Evolutionary conservation across 257 asterid genomes (phyloP).

Genomic region (Nicotiana sylvestris): DNA sequence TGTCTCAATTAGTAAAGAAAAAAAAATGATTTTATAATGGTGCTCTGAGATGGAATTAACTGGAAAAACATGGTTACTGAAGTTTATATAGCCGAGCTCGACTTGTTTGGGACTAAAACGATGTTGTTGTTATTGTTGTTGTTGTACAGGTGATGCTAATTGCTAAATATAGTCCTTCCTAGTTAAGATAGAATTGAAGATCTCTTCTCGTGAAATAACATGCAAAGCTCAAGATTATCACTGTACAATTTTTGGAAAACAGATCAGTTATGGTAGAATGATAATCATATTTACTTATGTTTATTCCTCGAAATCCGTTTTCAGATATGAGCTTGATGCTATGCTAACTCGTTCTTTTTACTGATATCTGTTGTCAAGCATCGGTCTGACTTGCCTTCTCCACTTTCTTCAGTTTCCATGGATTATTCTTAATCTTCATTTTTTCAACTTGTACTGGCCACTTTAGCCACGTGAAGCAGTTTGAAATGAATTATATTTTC

Average conservation of each 20-base stretch:
- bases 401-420: background rate
- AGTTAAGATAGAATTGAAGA: constrained; percentile 3
- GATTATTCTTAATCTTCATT: background rate
- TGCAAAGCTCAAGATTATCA: background rate
- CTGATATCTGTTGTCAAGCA: background rate
- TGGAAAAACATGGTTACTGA: background rate
- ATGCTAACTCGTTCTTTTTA: background rate
- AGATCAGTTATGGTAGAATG: background rate
- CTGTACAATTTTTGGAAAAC: background rate
- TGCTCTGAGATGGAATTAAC: background rate
- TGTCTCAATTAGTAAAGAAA: background rate
- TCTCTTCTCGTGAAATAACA: background rate
- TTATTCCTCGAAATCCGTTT: background rate
- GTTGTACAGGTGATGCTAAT: background rate
- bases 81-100: background rate
- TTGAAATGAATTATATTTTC: background rate
- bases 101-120: background rate
- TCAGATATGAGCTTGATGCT: background rate
- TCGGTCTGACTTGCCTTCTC: background rate
- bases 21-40: background rate
- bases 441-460: background rate
- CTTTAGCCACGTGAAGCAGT: background rate
- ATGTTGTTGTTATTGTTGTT: background rate
- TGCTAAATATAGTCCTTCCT: background rate
- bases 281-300: background rate